phyloP scores from a whole-genome alignment of 148 eudicot genomes.

The Hydrangea macrophylla region DNA sequence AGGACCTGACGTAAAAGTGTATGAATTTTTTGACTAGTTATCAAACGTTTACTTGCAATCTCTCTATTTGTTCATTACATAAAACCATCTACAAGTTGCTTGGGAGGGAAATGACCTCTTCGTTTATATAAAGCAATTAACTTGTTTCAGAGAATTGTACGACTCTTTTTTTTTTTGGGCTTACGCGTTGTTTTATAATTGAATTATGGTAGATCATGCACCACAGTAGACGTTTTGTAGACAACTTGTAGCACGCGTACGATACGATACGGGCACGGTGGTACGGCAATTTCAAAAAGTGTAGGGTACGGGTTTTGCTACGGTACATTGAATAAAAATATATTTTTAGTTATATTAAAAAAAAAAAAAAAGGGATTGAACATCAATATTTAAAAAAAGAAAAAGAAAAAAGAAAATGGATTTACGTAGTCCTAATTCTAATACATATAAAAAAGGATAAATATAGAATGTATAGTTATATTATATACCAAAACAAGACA shows the following conservation, averaged over 20 bases:
- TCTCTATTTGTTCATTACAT: no score
- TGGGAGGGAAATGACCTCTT: background rate
- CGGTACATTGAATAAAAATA: background rate
- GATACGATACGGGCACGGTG: no score
- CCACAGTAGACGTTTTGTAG: background rate
- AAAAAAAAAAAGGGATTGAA: no score
- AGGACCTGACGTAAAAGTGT: slow-evolving; percentile 47
- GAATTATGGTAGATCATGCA: background rate
- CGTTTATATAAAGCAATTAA: no score
- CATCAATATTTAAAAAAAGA: no score
- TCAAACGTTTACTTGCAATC: background rate
- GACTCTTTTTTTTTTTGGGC: background rate
- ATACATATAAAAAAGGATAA: no score
- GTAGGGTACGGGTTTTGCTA: background rate
- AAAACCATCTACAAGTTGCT: background rate
- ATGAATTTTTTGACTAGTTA: slow-evolving; percentile 7
- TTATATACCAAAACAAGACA: no score
- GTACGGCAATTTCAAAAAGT: no score
- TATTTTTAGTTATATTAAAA: background rate
- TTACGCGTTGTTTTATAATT: background rate
- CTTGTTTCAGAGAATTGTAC: no score
- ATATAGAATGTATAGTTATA: no score
- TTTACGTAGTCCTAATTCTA: no score
- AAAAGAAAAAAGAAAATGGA: no score
- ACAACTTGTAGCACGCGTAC: background rate